phyloP scores from a whole-genome alignment of 2,329 filamentous ascomycete genomes.

The Huntiella savannae region DNA sequence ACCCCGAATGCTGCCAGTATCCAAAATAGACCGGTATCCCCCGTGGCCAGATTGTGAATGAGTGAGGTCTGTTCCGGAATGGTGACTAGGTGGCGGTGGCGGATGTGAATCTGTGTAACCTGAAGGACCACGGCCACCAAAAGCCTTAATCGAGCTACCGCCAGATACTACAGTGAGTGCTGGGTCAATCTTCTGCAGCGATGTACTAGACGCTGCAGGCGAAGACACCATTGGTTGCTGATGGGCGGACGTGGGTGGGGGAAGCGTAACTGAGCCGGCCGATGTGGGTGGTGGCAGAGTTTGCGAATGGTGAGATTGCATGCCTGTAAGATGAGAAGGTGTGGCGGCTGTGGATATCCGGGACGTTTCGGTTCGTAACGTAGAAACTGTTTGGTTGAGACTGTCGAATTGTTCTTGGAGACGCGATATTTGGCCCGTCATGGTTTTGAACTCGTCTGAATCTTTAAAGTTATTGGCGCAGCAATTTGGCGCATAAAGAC shows the following conservation, averaged over 20 bases:
- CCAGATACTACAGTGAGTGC: conserved; percentile 8
- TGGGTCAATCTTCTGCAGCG: conserved; percentile 11
- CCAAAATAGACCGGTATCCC: conserved; percentile 5
- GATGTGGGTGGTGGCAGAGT: conserved; percentile 4
- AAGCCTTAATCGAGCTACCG: conserved; percentile 7
- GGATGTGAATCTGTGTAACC: conserved; percentile 5
- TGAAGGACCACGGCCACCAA: conserved; percentile 4
- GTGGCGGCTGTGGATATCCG: conserved; percentile 19
- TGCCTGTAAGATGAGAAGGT: not conserved
- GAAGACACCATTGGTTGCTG: conserved; percentile 6
- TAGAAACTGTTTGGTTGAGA: conserved; percentile 53
- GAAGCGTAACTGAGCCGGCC: conserved; percentile 1
- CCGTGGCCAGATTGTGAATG: conserved; percentile 10
- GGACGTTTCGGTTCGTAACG: conserved; percentile 38
- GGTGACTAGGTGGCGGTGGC: conserved; percentile 7
- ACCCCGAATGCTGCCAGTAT: conserved; percentile 7
- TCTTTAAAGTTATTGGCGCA: conserved; percentile 72
- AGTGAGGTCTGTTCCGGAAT: conserved; percentile 9
- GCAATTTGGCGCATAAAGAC: conserved; percentile 47
- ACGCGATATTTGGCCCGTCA: conserved; percentile 52
- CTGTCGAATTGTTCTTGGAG: conserved; percentile 73
- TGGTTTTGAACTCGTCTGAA: conserved; percentile 72
- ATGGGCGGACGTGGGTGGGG: conserved; percentile 3
- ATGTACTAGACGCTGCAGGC: conserved; percentile 8
- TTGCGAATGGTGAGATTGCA: conserved; percentile 1